A percentile compares a stretch with the other conserved stretches of the same genome.
Evolutionary conservation across 495 filamentous ascomycete species (phyloP).

Genomic region (Daldinia bambusicola): DNA sequence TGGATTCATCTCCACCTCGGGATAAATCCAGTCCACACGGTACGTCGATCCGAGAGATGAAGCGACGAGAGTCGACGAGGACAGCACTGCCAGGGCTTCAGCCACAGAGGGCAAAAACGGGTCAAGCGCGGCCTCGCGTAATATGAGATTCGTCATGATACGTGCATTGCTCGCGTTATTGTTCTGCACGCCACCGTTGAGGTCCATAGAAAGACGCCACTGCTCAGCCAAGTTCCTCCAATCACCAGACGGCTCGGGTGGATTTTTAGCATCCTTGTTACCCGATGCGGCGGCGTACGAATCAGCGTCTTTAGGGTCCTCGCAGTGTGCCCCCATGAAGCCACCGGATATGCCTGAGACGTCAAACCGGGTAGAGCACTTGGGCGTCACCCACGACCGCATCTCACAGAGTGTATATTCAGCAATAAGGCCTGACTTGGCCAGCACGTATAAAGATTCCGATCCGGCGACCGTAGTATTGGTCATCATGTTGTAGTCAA

Average conservation of each 20-base stretch:
- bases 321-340: constrained; percentile 65
- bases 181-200: constrained; percentile 68
- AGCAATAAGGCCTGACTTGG: constrained; percentile 52
- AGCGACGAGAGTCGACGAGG: constrained; percentile 69
- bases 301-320: constrained; percentile 60
- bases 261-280: constrained; percentile 45
- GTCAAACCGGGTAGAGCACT: constrained; percentile 71
- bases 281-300: constrained; percentile 59
- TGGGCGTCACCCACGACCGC: constrained; percentile 63
- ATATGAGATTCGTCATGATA: constrained; percentile 66
- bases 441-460: constrained; percentile 71
- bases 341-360: constrained; percentile 66
- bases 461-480: constrained; percentile 57
- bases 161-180: constrained; percentile 70
- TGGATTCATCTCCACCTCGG: constrained; percentile 42
- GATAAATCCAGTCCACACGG: constrained; percentile 64
- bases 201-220: constrained; percentile 66
- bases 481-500: constrained; percentile 71
- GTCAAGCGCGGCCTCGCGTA: constrained; percentile 45
- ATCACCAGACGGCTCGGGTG: constrained; percentile 53
- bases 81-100: constrained; percentile 74
- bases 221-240: constrained; percentile 68
- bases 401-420: constrained; percentile 73
- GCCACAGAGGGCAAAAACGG: constrained; percentile 66
- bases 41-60: constrained; percentile 64